A percentile compares a stretch with the other conserved stretches of the same genome.
These are phyloP conservation scores for Amylocarpus encephaloides DNA, from an alignment of 2,329 filamentous ascomycete genomes.

Conservation along the genomic window DNA sequence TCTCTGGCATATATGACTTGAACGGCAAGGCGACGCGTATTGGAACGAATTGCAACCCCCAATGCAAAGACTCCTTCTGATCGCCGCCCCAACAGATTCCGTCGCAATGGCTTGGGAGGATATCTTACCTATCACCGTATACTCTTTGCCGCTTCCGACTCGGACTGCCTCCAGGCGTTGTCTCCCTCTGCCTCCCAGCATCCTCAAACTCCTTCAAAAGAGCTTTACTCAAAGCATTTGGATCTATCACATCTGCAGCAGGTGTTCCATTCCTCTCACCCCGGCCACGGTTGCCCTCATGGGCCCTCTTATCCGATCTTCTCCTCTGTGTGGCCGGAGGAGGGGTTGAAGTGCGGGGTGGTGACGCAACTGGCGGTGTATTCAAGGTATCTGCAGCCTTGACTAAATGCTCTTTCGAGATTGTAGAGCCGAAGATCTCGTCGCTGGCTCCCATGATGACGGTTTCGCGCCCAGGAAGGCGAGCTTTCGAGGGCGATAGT, in stretches of 20 bases:
- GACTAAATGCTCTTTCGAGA: constrained; percentile 20
- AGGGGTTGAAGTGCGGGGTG: constrained; percentile 30
- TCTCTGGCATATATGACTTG: background rate
- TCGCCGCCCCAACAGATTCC: background rate
- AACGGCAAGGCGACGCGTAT: background rate
- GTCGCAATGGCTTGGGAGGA: background rate
- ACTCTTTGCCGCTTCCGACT: constrained; percentile 63
- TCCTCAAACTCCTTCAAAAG: constrained; percentile 54
- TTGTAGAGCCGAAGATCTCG: constrained; percentile 21
- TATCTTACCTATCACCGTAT: constrained; percentile 48
- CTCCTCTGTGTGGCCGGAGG: constrained; percentile 26
- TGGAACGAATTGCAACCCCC: no score
- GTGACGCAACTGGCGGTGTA: constrained; percentile 26
- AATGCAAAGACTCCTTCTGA: background rate
- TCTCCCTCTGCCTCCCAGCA: constrained; percentile 50
- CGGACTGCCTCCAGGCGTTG: constrained; percentile 58
- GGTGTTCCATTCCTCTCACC: constrained; percentile 15
- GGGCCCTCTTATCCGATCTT: constrained; percentile 26
- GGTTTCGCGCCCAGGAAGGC: constrained; percentile 3
- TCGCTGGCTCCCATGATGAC: constrained; percentile 26
- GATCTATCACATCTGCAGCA: constrained; percentile 36
- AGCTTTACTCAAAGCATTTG: constrained; percentile 52
- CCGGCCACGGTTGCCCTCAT: constrained; percentile 17
- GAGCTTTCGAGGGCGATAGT: constrained; percentile 1
- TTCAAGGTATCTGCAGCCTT: constrained; percentile 24